phyloP scores from a whole-genome alignment of 2,329 filamentous ascomycete species.

The Phyllosticta citribraziliensis region DNA sequence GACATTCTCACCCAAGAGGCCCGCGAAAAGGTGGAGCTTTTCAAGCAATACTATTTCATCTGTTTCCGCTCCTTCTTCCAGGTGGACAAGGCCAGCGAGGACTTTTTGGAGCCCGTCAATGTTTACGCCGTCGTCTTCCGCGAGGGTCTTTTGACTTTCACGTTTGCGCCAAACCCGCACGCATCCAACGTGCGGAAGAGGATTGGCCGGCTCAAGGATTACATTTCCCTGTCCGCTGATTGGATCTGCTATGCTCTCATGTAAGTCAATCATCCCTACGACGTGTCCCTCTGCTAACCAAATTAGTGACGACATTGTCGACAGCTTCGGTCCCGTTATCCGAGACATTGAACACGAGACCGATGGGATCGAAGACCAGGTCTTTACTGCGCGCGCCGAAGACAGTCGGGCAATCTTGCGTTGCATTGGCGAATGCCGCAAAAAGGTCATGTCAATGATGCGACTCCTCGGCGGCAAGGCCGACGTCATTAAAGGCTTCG shows the following conservation, averaged over 20 bases:
- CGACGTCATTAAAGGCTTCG: slow-evolving; percentile 95
- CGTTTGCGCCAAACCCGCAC: slow-evolving; percentile 79
- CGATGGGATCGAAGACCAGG: slow-evolving; percentile 87
- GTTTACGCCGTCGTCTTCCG: slow-evolving; percentile 96
- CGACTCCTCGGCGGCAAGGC: slow-evolving; percentile 91
- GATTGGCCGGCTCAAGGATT: slow-evolving; percentile 88
- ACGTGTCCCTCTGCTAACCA: slow-evolving; percentile 8
- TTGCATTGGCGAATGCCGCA: slow-evolving; percentile 80
- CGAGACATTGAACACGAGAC: slow-evolving; percentile 78
- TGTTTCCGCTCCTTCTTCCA: slow-evolving; percentile 92
- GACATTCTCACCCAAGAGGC: slow-evolving; percentile 94
- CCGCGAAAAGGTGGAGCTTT: slow-evolving; percentile 96
- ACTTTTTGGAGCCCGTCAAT: slow-evolving; percentile 89
- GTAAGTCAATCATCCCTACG: slow-evolving; percentile 40
- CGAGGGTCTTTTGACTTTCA: slow-evolving; percentile 90
- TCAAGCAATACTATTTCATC: slow-evolving; percentile 95
- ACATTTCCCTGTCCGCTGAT: slow-evolving; percentile 86
- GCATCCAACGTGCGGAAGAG: slow-evolving; percentile 81
- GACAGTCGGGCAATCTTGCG: slow-evolving; percentile 82
- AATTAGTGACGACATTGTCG: slow-evolving; percentile 82
- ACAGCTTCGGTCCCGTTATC: slow-evolving; percentile 86
- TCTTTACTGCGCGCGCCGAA: slow-evolving; percentile 83
- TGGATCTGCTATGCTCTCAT: slow-evolving; percentile 99
- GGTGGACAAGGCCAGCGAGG: slow-evolving; percentile 64
- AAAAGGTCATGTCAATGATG: slow-evolving; percentile 89